Evolutionary conservation across 1,284 basidiomycete species (phyloP).

Genomic region (Heterobasidion irregulare): DNA sequence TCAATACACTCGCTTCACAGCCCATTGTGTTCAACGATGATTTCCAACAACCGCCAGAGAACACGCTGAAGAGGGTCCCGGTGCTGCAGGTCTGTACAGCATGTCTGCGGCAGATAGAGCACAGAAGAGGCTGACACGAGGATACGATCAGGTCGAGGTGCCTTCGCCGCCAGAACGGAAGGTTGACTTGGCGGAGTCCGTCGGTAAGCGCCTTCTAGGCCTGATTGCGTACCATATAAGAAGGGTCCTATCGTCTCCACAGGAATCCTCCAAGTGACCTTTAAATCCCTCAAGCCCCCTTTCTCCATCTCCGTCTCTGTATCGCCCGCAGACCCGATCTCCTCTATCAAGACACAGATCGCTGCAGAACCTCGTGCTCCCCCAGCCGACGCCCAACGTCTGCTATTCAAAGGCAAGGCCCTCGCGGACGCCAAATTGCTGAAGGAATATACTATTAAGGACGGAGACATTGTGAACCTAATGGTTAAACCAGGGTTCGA

Average conservation of each 20-base stretch:
- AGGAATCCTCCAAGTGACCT: constrained; percentile 61
- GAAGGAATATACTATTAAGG: constrained; percentile 78
- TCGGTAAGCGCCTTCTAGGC: constrained; percentile 21
- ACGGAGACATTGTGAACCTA: constrained; percentile 75
- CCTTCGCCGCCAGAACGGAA: constrained; percentile 49
- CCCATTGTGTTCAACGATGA: constrained; percentile 67
- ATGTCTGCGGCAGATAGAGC: not conserved
- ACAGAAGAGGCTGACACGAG: not conserved
- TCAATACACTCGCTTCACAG: constrained; percentile 60
- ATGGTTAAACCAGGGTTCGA: constrained; percentile 72
- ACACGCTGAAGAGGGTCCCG: constrained; percentile 68
- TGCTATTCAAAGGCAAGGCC: constrained; percentile 88
- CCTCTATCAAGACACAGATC: constrained; percentile 68
- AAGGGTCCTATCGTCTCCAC: constrained; percentile 5
- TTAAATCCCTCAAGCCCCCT: constrained; percentile 89
- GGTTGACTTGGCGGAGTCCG: constrained; percentile 23
- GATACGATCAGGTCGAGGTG: constrained; percentile 38
- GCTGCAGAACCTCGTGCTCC: constrained; percentile 57
- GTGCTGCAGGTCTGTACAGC: constrained; percentile 51
- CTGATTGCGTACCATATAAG: not conserved
- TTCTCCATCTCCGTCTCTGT: constrained; percentile 64
- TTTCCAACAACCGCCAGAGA: constrained; percentile 67
- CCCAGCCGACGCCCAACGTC: constrained; percentile 68
- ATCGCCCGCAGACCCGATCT: constrained; percentile 71
- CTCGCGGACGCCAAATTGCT: constrained; percentile 81